Evolutionary conservation across 2,329 filamentous ascomycete species (phyloP).

Genomic region (Colletotrichum liriopes): DNA sequence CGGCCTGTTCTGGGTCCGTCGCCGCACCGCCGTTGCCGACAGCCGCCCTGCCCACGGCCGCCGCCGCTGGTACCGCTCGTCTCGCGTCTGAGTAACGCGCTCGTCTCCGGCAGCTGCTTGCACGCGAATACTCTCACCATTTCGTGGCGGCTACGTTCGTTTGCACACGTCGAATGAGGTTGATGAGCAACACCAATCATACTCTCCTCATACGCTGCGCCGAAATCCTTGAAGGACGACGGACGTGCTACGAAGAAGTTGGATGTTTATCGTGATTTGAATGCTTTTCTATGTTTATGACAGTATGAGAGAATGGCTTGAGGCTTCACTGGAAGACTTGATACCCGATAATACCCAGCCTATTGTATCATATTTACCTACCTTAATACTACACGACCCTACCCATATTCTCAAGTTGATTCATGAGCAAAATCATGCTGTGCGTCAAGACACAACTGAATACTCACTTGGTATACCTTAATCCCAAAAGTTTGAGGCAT

Average conservation of each 20-base stretch:
- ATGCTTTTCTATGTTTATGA: background rate
- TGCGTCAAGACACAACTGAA: background rate
- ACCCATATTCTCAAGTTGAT: background rate
- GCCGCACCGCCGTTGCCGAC: slow-evolving; percentile 52
- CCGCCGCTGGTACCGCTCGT: slow-evolving; percentile 61
- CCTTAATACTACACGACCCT: background rate
- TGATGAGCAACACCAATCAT: background rate
- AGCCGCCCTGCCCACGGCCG: slow-evolving; percentile 48
- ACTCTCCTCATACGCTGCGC: background rate
- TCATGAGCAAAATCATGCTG: background rate
- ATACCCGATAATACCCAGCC: slow-evolving; percentile 23
- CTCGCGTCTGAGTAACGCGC: slow-evolving; percentile 56
- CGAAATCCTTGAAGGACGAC: background rate
- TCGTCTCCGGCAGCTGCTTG: background rate
- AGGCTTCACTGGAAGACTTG: slow-evolving; percentile 5
- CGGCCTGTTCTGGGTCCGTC: slow-evolving; percentile 68
- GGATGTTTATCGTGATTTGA: background rate
- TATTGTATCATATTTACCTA: slow-evolving; percentile 4
- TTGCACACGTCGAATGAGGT: background rate
- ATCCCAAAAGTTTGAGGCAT: background rate
- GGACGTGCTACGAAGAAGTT: background rate
- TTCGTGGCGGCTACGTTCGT: background rate
- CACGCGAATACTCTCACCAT: background rate
- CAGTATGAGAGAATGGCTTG: slow-evolving; percentile 13
- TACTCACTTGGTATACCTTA: background rate